These are phyloP conservation scores for Bertia moriformis DNA, from an alignment of 2,329 filamentous ascomycete species.

Conservation along the genomic window DNA sequence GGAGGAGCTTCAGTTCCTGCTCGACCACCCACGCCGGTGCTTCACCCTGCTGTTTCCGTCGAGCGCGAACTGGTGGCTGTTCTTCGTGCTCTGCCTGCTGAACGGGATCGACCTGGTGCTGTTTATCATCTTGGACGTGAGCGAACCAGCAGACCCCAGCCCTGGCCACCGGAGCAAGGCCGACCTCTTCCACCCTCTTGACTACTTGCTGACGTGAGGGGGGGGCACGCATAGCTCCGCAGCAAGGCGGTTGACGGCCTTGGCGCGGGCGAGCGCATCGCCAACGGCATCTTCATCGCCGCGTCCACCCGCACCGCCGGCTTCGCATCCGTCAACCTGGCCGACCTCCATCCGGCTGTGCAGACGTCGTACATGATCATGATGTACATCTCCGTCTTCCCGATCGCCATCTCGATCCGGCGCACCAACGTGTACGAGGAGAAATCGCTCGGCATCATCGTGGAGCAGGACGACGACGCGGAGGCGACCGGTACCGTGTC, in stretches of 20 bases:
- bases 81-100: slow-evolving; percentile 67
- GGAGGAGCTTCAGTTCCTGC: slow-evolving; percentile 79
- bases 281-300: slow-evolving; percentile 83
- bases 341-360: slow-evolving; percentile 71
- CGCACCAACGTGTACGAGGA: slow-evolving; percentile 95
- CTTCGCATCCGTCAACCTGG: slow-evolving; percentile 67
- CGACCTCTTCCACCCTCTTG: no score
- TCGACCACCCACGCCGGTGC: slow-evolving; percentile 89
- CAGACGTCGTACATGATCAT: slow-evolving; percentile 92
- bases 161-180: no score
- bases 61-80: slow-evolving; percentile 88
- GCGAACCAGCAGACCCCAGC: no score
- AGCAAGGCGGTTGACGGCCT: slow-evolving; percentile 53
- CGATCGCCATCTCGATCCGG: slow-evolving; percentile 87
- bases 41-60: slow-evolving; percentile 90
- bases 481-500: slow-evolving; percentile 47
- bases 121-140: slow-evolving; percentile 80
- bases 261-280: slow-evolving; percentile 59
- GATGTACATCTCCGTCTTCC: slow-evolving; percentile 99
- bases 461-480: slow-evolving; percentile 26
- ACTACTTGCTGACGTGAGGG: slow-evolving; percentile 8
- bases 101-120: slow-evolving; percentile 79
- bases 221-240: slow-evolving; percentile 48
- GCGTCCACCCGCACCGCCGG: slow-evolving; percentile 81
- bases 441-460: slow-evolving; percentile 64